Evolutionary conservation across 768 basidiomycete species (phyloP).

Genomic region (Phylloporus sp.): DNA sequence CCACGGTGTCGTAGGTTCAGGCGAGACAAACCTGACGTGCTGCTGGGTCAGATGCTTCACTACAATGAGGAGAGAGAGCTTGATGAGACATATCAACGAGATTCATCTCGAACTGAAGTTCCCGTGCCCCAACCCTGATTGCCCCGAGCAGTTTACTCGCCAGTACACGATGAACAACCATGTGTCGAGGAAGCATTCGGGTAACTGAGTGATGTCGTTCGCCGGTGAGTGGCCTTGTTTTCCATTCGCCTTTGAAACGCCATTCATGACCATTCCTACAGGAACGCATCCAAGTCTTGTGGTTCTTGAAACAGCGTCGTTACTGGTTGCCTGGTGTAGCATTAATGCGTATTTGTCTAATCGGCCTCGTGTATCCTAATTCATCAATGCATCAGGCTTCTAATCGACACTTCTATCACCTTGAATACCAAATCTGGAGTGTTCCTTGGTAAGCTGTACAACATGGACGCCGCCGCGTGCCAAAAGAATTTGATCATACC

Average conservation of each 20-base stretch:
- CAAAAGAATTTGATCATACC: neutral
- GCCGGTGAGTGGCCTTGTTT: neutral
- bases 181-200: constrained; percentile 4
- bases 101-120: constrained; percentile 18
- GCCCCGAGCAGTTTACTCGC: constrained; percentile 24
- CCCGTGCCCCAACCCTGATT: constrained; percentile 11
- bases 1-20: constrained; percentile 21
- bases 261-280: neutral
- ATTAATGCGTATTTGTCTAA: neutral
- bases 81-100: constrained; percentile 25
- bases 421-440: constrained; percentile 7
- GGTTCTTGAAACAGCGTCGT: neutral
- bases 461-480: neutral
- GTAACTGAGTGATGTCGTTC: neutral
- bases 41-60: constrained; percentile 16
- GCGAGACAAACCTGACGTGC: constrained; percentile 5
- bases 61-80: constrained; percentile 27
- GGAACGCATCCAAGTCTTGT: neutral
- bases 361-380: constrained; percentile 8
- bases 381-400: neutral
- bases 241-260: neutral
- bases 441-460: constrained; percentile 22
- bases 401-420: constrained; percentile 5
- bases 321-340: too few species aligned
- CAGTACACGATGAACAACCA: constrained; percentile 20